phyloP scores from a whole-genome alignment of 768 basidiomycete species.

The Russula ochroleuca region DNA sequence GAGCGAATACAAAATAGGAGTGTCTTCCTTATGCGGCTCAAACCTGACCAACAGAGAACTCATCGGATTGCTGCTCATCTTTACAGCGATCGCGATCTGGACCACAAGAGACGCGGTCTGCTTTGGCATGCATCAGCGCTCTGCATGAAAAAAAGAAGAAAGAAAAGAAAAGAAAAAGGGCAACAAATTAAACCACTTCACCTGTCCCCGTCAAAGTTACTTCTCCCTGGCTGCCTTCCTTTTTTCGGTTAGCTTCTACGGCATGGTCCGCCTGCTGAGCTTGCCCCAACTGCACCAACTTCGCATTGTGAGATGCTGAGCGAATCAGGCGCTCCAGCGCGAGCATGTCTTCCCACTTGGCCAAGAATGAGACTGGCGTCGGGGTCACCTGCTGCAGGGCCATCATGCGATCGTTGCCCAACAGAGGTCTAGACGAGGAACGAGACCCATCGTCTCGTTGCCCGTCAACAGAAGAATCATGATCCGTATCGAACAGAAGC shows the following conservation, averaged over 20 bases:
- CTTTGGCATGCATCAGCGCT: background rate
- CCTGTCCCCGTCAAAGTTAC: background rate
- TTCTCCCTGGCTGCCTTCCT: background rate
- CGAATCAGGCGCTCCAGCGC: slow-evolving; percentile 19
- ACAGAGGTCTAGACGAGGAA: background rate
- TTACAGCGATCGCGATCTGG: background rate
- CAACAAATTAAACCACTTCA: background rate
- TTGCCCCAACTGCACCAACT: background rate
- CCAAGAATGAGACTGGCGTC: slow-evolving; percentile 22
- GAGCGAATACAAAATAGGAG: background rate
- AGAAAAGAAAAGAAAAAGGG: background rate
- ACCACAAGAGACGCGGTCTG: background rate
- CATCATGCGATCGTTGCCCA: background rate
- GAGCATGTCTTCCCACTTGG: slow-evolving; percentile 22
- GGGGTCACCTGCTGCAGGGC: background rate
- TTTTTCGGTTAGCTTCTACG: background rate
- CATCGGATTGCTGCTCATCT: background rate
- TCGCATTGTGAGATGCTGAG: background rate
- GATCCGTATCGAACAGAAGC: slow-evolving; percentile 18
- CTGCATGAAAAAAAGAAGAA: background rate
- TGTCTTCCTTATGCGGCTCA: background rate
- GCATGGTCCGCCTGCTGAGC: background rate
- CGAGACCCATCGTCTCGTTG: background rate
- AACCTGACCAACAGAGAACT: background rate
- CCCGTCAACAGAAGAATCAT: background rate